Evolutionary conservation across 2,329 filamentous ascomycete species (phyloP).

Genomic region (Magnaporthiopsis poae): DNA sequence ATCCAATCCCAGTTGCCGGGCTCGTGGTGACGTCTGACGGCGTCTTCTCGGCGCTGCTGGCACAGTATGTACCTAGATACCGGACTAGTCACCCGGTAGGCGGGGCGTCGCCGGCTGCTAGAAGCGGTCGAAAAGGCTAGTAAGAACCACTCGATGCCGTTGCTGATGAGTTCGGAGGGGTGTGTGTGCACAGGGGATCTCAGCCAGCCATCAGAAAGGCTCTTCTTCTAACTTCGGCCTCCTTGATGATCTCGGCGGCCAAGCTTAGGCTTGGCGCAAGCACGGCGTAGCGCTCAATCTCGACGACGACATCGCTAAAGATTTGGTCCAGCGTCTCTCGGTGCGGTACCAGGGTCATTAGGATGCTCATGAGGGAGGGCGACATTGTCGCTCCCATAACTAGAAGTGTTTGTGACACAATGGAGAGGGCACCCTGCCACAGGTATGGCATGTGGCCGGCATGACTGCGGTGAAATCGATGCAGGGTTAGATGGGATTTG

Average conservation of each 20-base stretch:
- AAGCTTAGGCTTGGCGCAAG: conserved; percentile 67
- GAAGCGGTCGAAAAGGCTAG: too few species aligned
- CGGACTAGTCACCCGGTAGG: too few species aligned
- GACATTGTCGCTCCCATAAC: conserved; percentile 82
- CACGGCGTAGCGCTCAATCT: conserved; percentile 64
- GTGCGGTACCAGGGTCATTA: conserved; percentile 46
- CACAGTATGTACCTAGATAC: neutral
- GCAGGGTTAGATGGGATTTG: conserved; percentile 16
- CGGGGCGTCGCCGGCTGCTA: neutral
- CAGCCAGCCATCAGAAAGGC: conserved; percentile 35
- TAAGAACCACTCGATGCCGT: neutral
- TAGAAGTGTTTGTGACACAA: conserved; percentile 70
- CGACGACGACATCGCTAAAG: conserved; percentile 65
- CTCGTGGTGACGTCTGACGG: neutral
- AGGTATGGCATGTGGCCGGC: conserved; percentile 77
- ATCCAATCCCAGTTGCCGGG: neutral
- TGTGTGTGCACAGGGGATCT: neutral
- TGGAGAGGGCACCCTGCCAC: conserved; percentile 74
- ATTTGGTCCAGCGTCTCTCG: conserved; percentile 61
- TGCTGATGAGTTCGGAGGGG: neutral
- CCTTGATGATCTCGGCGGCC: conserved; percentile 70
- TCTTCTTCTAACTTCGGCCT: conserved; percentile 64
- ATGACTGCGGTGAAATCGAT: conserved; percentile 42
- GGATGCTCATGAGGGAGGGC: conserved; percentile 56
- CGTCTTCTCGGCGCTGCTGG: neutral